These are phyloP conservation scores for Pythium pyrilobum DNA, from an alignment of 352 stramenopile species.

Conservation along the genomic window DNA sequence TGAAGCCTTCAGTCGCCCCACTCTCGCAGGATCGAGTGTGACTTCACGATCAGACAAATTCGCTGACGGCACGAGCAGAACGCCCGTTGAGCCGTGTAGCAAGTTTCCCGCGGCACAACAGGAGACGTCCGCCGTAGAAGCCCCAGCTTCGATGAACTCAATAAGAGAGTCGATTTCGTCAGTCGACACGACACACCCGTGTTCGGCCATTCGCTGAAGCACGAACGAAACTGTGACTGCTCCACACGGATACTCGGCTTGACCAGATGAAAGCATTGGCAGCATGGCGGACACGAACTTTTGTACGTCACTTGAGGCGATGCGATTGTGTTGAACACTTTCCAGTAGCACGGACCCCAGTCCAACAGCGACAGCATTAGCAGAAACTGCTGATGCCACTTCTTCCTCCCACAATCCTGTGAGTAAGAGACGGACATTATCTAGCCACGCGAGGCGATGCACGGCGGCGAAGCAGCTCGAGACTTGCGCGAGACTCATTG, in stretches of 20 bases:
- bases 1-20: not conserved
- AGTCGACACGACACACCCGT: not conserved
- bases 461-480: not conserved
- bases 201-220: not conserved
- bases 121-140: not conserved
- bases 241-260: not conserved
- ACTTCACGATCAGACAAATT: not conserved
- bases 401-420: not conserved
- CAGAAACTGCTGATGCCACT: not conserved
- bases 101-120: conserved; percentile 1
- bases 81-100: not conserved
- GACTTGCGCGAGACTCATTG: conserved; percentile 6
- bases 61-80: not conserved
- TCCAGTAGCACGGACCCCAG: conserved; percentile 4
- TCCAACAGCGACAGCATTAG: not conserved
- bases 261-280: not conserved
- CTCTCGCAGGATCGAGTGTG: not conserved
- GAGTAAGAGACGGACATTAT: conserved; percentile 32
- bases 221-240: not conserved
- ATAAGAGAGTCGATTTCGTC: not conserved
- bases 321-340: conserved; percentile 1
- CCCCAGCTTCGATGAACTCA: not conserved
- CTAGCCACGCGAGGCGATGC: conserved; percentile 31
- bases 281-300: conserved; percentile 4
- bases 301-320: not conserved